Evolutionary conservation across 2,329 filamentous ascomycete genomes (phyloP).

Genomic region (Exophiala bonariae): DNA sequence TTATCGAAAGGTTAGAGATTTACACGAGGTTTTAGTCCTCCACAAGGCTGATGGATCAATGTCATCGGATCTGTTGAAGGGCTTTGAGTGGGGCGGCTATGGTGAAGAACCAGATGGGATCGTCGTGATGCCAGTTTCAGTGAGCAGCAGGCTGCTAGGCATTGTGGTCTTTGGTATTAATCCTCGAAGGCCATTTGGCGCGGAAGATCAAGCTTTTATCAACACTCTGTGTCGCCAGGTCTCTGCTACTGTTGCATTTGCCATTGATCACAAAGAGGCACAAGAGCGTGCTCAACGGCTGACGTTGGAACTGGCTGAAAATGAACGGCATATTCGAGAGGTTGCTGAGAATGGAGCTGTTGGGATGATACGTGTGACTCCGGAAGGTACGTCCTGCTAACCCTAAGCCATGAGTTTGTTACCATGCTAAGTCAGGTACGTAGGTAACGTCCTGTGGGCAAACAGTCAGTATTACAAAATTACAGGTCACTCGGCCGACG

Average conservation of each 20-base stretch:
- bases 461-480: slow-evolving; percentile 25
- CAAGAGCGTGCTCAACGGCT: slow-evolving; percentile 17
- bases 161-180: slow-evolving; percentile 23
- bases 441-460: slow-evolving; percentile 20
- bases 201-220: slow-evolving; percentile 19
- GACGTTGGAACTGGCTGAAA: slow-evolving; percentile 18
- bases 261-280: slow-evolving; percentile 18
- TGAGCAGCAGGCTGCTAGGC: slow-evolving; percentile 18
- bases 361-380: slow-evolving; percentile 15
- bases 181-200: slow-evolving; percentile 16
- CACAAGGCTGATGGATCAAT: slow-evolving; percentile 15
- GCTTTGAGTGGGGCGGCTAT: slow-evolving; percentile 20
- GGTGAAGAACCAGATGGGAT: slow-evolving; percentile 13
- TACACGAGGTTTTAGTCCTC: slow-evolving; percentile 17
- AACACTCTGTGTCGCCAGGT: slow-evolving; percentile 17
- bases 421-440: too few relatives aligned
- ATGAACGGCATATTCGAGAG: slow-evolving; percentile 17
- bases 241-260: slow-evolving; percentile 17
- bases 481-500: slow-evolving; percentile 18
- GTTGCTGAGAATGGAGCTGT: slow-evolving; percentile 22
- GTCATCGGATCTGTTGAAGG: slow-evolving; percentile 14
- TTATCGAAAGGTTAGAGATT: slow-evolving; percentile 16
- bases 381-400: slow-evolving; percentile 2
- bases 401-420: too few relatives aligned
- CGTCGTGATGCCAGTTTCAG: slow-evolving; percentile 20